Conservation (phyloP, 768 basidiomycete species). For the Boletus sensibilis region DNA sequence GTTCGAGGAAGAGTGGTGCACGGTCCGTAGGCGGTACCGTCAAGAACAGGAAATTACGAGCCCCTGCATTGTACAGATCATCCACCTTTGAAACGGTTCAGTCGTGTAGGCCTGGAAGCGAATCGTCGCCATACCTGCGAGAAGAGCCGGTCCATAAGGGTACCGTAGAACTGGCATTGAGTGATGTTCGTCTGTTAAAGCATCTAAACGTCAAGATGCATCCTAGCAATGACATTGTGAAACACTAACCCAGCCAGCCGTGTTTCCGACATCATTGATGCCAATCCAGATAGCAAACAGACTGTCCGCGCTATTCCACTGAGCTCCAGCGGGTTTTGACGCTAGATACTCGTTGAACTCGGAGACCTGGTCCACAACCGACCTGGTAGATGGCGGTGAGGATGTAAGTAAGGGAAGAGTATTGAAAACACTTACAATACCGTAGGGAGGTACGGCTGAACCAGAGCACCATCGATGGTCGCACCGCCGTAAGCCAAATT, state of each 20-base stretch:
- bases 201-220: background rate
- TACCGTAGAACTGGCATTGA: conserved; percentile 23
- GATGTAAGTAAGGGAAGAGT: background rate
- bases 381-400: conserved; percentile 9
- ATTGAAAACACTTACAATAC: conserved; percentile 46
- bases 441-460: conserved; percentile 49
- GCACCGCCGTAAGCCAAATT: conserved; percentile 69
- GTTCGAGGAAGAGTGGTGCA: conserved; percentile 50
- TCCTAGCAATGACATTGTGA: background rate
- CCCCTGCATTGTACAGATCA: conserved; percentile 40
- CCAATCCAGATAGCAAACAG: conserved; percentile 72
- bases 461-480: conserved; percentile 58
- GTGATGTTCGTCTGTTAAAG: conserved; percentile 24
- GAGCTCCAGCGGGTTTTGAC: conserved; percentile 47
- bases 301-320: conserved; percentile 56
- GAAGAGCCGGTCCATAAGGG: conserved; percentile 27
- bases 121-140: conserved; percentile 21
- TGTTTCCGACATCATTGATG: conserved; percentile 56
- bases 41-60: conserved; percentile 60
- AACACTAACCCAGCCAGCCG: conserved; percentile 18
- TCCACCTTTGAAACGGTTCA: conserved; percentile 13
- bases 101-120: background rate
- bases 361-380: conserved; percentile 54
- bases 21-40: conserved; percentile 61
- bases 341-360: conserved; percentile 50